These are phyloP conservation scores for Rutstroemia sp. DNA, from an alignment of 2,329 filamentous ascomycete species.

Conservation along the genomic window DNA sequence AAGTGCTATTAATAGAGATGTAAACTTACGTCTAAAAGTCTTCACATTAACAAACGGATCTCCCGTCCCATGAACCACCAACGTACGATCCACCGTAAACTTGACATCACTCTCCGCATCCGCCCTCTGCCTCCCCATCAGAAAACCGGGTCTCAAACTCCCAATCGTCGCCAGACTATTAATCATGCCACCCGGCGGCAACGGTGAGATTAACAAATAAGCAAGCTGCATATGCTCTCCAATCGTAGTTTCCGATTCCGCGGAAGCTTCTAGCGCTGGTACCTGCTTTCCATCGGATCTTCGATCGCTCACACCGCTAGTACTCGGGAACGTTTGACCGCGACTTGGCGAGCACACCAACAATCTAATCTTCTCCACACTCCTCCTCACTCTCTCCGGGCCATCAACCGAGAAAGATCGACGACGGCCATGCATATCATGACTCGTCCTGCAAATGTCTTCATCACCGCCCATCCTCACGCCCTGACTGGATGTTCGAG, in stretches of 20 bases:
- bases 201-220: conserved; percentile 63
- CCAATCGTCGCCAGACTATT: conserved; percentile 54
- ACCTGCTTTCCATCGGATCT: not conserved
- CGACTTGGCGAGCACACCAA: conserved; percentile 15
- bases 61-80: conserved; percentile 67
- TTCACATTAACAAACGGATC: conserved; percentile 65
- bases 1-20: not conserved
- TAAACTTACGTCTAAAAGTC: conserved; percentile 42
- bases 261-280: not conserved
- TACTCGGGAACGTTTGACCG: not conserved
- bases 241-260: conserved; percentile 1
- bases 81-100: conserved; percentile 49
- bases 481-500: conserved; percentile 17
- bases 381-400: conserved; percentile 31
- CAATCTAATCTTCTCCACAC: conserved; percentile 34
- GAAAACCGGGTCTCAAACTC: conserved; percentile 13
- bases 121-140: conserved; percentile 25
- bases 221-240: conserved; percentile 33
- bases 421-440: conserved; percentile 27
- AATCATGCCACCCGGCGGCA: conserved; percentile 44
- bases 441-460: conserved; percentile 30
- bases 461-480: conserved; percentile 28
- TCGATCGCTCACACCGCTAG: not conserved
- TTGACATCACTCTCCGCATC: conserved; percentile 39
- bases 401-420: conserved; percentile 27